Evolutionary conservation across 371 early-diverging fungal genomes (phyloP).

Genomic region (Mucor indicus): DNA sequence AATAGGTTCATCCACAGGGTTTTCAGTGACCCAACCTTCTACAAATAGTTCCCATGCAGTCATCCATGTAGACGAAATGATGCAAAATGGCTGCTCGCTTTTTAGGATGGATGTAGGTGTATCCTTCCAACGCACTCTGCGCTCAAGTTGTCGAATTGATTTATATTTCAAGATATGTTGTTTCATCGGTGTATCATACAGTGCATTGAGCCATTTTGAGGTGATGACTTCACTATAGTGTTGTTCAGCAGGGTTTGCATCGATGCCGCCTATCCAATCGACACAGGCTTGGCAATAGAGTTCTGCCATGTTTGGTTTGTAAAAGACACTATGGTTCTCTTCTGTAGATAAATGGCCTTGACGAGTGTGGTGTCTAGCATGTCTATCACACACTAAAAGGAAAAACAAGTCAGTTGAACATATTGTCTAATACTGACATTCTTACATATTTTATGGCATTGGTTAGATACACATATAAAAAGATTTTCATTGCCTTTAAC

Average conservation of each 20-base stretch:
- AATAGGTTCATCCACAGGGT: constrained; percentile 6
- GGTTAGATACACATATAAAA: constrained; percentile 19
- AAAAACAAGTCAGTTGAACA: constrained; percentile 1
- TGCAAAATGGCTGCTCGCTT: constrained; percentile 5
- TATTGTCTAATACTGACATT: background rate
- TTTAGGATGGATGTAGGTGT: constrained; percentile 20
- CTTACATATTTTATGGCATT: constrained; percentile 10
- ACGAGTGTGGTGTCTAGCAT: constrained; percentile 24
- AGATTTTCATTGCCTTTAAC: constrained; percentile 10
- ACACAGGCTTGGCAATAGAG: constrained; percentile 30
- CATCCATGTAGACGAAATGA: constrained; percentile 28
- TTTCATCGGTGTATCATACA: background rate
- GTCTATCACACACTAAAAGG: constrained; percentile 30
- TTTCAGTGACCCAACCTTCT: constrained; percentile 24
- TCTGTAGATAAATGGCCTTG: background rate
- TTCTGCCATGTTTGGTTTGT: constrained; percentile 27
- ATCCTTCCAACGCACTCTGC: constrained; percentile 24
- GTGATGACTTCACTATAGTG: constrained; percentile 9
- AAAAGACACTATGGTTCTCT: constrained; percentile 20
- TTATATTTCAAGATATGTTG: background rate
- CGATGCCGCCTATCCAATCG: constrained; percentile 35
- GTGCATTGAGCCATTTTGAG: constrained; percentile 1
- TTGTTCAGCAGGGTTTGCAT: constrained; percentile 26
- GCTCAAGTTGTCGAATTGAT: constrained; percentile 16
- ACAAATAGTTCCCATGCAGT: constrained; percentile 32